A percentile compares a stretch with the other conserved stretches of the same genome.
phyloP scores from a whole-genome alignment of 1,284 basidiomycete genomes.

The Ganoderma multipileum region DNA sequence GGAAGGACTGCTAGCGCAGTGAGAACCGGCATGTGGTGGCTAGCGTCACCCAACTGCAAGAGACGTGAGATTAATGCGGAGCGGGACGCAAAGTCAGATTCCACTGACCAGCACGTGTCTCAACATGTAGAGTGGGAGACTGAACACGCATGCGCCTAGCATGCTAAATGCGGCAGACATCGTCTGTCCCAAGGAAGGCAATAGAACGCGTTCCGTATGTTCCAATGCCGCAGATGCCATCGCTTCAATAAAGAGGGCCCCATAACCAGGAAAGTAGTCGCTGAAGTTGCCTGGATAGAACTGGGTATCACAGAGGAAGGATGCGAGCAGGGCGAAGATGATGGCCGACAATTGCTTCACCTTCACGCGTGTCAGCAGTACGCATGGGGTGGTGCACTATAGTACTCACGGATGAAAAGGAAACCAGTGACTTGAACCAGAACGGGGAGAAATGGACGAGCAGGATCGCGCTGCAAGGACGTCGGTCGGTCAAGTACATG shows the following conservation, averaged over 20 bases:
- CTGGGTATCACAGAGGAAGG: conserved; percentile 60
- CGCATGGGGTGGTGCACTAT: background rate
- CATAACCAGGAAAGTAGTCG: conserved; percentile 65
- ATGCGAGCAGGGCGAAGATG: conserved; percentile 51
- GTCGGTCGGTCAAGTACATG: background rate
- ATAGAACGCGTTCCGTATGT: conserved; percentile 62
- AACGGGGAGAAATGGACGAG: conserved; percentile 71
- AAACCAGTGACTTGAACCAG: conserved; percentile 63
- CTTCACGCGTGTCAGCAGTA: background rate
- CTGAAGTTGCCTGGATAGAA: conserved; percentile 54
- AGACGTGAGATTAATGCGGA: conserved; percentile 11
- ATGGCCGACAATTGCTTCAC: conserved; percentile 49
- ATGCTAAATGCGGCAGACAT: conserved; percentile 60
- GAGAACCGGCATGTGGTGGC: conserved; percentile 53
- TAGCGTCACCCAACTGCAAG: conserved; percentile 46
- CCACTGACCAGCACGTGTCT: conserved; percentile 61
- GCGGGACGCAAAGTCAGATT: background rate
- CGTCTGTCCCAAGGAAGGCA: conserved; percentile 60
- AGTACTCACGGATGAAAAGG: conserved; percentile 53
- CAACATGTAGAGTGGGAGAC: conserved; percentile 68
- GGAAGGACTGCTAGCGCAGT: conserved; percentile 63
- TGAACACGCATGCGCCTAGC: conserved; percentile 67
- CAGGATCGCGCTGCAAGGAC: conserved; percentile 59
- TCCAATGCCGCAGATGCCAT: conserved; percentile 65
- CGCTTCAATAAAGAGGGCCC: conserved; percentile 64